Evolutionary conservation across 768 basidiomycete species (phyloP).

Genomic region (Lepiota venenata): DNA sequence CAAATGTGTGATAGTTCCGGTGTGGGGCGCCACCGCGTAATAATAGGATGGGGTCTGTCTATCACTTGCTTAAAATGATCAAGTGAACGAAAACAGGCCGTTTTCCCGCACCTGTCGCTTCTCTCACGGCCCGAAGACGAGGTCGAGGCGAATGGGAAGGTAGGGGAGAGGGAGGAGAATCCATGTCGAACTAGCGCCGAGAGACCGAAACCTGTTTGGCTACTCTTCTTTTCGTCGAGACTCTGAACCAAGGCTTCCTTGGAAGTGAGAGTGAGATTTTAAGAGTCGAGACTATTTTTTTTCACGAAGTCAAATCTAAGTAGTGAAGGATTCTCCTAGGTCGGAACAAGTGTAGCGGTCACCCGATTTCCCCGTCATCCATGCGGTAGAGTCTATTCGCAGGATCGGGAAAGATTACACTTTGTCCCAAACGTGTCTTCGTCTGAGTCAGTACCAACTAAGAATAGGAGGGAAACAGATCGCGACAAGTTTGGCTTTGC

Average conservation of each 20-base stretch:
- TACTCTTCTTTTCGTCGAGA: no score
- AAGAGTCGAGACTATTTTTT: not conserved
- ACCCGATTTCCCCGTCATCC: not conserved
- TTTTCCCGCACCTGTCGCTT: not conserved
- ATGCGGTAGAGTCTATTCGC: not conserved
- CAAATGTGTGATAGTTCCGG: slow-evolving; percentile 1
- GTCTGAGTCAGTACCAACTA: slow-evolving; percentile 1
- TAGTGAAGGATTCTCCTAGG: not conserved
- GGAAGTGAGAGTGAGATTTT: not conserved
- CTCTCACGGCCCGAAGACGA: not conserved
- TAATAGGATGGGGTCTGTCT: not conserved
- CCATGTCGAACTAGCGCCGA: not conserved
- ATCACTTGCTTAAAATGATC: no score
- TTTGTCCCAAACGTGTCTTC: not conserved
- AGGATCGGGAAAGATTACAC: not conserved
- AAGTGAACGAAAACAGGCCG: no score
- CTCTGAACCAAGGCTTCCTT: not conserved
- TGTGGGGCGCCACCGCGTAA: not conserved
- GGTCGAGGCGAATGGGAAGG: no score
- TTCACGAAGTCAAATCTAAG: not conserved
- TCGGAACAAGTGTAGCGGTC: not conserved
- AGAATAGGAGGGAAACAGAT: not conserved
- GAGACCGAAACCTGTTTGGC: no score
- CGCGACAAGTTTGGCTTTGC: no score
- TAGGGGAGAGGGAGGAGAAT: no score